Evolutionary conservation across 257 asterid species (phyloP).

Genomic region (Mitragyna speciosa): DNA sequence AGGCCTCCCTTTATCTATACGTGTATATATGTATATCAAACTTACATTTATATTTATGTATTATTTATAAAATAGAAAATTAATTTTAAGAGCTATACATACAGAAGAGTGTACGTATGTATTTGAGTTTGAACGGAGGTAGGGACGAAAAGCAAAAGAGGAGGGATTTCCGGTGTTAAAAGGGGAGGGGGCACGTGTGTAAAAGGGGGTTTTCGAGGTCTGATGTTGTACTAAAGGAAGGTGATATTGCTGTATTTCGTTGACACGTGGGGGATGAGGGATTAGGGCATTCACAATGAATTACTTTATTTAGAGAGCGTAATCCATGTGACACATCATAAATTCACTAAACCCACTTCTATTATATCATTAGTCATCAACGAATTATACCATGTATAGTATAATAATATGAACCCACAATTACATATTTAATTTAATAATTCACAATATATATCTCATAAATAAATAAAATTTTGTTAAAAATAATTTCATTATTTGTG

Average conservation of each 20-base stretch:
- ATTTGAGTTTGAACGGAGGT: slow-evolving; percentile 28
- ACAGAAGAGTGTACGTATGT: neutral
- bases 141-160: slow-evolving; percentile 19
- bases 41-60: neutral
- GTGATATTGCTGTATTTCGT: neutral
- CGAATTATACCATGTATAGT: no score
- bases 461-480: no score
- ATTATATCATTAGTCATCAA: no score
- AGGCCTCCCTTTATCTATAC: neutral
- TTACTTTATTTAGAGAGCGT: no score
- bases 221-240: neutral
- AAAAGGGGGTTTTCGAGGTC: neutral
- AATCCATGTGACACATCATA: no score
- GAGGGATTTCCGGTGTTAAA: slow-evolving; percentile 67
- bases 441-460: no score
- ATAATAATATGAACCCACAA: no score
- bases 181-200: slow-evolving; percentile 57
- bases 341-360: no score
- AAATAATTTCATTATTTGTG: no score
- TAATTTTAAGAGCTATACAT: neutral
- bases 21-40: no score
- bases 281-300: neutral
- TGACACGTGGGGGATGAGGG: slow-evolving; percentile 2
- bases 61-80: neutral
- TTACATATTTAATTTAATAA: no score